Base-by-base conservation (phyloP, 2,329 filamentous ascomycete genomes). In the Zymoseptoria passerinii region DNA sequence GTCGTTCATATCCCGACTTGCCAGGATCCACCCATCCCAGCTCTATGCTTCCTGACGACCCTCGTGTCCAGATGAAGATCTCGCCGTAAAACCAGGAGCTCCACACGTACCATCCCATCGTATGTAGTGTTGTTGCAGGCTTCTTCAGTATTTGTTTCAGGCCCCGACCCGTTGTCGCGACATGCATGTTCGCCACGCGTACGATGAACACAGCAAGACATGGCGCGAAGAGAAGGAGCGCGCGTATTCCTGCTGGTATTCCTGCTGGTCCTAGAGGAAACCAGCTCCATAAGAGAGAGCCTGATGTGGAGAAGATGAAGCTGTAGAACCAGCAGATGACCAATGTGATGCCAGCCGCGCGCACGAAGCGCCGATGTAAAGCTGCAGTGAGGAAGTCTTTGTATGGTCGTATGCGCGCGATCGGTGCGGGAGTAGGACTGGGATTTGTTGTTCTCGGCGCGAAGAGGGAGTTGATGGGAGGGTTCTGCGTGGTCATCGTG, bases 321-420 rank as follows among this genome's bases (percentile, higher is more conserved):
- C 56, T 52, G 23, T 86, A 85, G 64, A 92, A 80, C 72, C 94
- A 95, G 70, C 89, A 90, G 57, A 90, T 78, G 52, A 80, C 75
- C 8, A 94, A 76, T 13, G 91, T 79, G 62, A 89, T 77, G 13
- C 83, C 80, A 52, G 88, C 87, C 10, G 90, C 90, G 63, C 85
- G 86, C 53, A 88, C 87, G 75, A 96, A 97, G 68, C 91, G 84
- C 68, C 89, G 82, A 74, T 97, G 92, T 63, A 96, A 79, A 55
- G 88, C 86, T 53, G 92, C 92, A 61, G 92, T 95, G 66, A 96
- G 78, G 73, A 95, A 95, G 77, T 96, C 90, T 79, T 90, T 88
- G 76, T 96, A 95, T 73, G 82, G 80, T 78, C 84, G 61, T 50
- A 58, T 58, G 52, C 61, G 76, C 77, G 80, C 71, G 75, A 77